These are phyloP conservation scores for Ephemerocybe angulata DNA, from an alignment of 768 basidiomycete genomes.

Conservation along the genomic window DNA sequence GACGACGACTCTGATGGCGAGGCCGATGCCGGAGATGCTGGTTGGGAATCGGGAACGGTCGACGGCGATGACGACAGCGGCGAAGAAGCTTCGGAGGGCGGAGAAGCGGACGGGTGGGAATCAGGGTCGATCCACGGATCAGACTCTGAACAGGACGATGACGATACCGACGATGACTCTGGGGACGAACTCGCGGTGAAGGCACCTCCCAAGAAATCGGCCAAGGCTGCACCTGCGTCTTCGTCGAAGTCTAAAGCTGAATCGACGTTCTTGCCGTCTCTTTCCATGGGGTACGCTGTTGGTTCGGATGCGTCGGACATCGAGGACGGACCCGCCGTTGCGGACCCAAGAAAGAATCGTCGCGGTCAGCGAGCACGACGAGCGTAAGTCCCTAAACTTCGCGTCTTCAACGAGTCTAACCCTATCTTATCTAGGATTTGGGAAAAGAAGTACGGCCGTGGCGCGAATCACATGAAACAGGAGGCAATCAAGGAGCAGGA, in stretches of 20 bases:
- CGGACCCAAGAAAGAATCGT: constrained; percentile 76
- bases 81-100: neutral
- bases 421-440: constrained; percentile 65
- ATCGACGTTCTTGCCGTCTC: constrained; percentile 75
- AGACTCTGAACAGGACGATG: constrained; percentile 20
- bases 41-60: constrained; percentile 36
- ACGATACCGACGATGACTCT: constrained; percentile 21
- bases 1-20: constrained; percentile 21
- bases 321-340: constrained; percentile 59
- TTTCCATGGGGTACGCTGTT: constrained; percentile 79
- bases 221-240: constrained; percentile 16
- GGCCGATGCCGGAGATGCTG: constrained; percentile 25
- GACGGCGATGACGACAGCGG: constrained; percentile 23
- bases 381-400: constrained; percentile 61
- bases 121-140: constrained; percentile 43
- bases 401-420: constrained; percentile 3
- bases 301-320: constrained; percentile 77
- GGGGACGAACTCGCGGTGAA: constrained; percentile 21
- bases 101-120: constrained; percentile 44
- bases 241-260: constrained; percentile 14
- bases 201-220: constrained; percentile 2
- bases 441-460: constrained; percentile 93
- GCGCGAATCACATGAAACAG: constrained; percentile 89
- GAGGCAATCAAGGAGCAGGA: constrained; percentile 27
- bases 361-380: constrained; percentile 91